A percentile compares a stretch with the other conserved stretches of the same genome.
phyloP scores from a whole-genome alignment of 768 basidiomycete species.

The Rhodosporidiobolus odoratus region DNA sequence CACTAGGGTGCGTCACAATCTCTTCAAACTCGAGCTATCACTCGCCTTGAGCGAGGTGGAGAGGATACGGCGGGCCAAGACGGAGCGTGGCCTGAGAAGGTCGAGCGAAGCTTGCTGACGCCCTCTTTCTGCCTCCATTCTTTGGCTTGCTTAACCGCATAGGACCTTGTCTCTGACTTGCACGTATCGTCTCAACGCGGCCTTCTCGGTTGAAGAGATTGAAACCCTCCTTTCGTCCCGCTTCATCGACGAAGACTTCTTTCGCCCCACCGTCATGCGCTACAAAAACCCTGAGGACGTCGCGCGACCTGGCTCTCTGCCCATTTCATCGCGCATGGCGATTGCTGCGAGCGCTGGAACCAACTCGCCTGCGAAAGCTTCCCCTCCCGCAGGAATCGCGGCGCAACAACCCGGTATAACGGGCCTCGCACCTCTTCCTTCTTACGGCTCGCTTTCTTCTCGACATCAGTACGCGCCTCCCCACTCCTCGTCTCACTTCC shows the following conservation, averaged over 20 bases:
- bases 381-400: background rate
- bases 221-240: constrained; percentile 41
- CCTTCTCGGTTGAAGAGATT: constrained; percentile 42
- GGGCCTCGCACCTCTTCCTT: constrained; percentile 7
- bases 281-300: constrained; percentile 6
- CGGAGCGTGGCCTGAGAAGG: no score
- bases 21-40: background rate
- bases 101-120: no score
- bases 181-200: constrained; percentile 38
- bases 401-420: background rate
- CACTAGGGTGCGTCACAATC: constrained; percentile 30
- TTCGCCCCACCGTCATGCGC: constrained; percentile 38
- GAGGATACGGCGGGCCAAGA: no score
- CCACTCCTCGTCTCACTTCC: background rate
- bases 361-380: background rate
- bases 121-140: constrained; percentile 5
- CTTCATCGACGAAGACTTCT: constrained; percentile 44
- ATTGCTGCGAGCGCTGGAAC: background rate
- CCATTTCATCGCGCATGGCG: constrained; percentile 2
- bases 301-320: constrained; percentile 28
- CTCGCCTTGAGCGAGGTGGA: no score
- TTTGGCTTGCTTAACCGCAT: background rate
- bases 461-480: constrained; percentile 27
- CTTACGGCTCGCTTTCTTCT: constrained; percentile 35
- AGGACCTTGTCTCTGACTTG: constrained; percentile 25